These are phyloP conservation scores for Penicillium sp. DNA, from an alignment of 2,329 filamentous ascomycete genomes.

Conservation along the genomic window DNA sequence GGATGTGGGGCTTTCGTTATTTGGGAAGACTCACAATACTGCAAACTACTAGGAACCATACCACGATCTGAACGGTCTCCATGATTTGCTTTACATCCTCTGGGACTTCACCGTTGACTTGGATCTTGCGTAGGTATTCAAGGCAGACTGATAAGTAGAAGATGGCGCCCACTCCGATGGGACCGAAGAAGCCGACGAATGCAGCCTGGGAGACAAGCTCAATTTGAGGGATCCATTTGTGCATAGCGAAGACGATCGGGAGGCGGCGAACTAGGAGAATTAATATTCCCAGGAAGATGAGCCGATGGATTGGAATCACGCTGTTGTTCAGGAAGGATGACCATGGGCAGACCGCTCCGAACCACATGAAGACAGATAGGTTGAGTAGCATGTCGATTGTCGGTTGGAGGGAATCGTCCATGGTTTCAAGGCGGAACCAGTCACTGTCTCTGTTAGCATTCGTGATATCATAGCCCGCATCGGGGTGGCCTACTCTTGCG, in stretches of 20 bases:
- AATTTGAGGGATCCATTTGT: constrained; percentile 76
- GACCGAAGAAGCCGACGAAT: constrained; percentile 91
- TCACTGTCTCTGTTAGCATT: constrained; percentile 51
- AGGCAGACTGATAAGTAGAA: constrained; percentile 83
- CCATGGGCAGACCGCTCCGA: constrained; percentile 84
- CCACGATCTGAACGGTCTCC: constrained; percentile 67
- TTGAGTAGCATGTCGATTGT: constrained; percentile 95
- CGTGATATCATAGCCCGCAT: background rate
- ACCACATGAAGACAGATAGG: constrained; percentile 85
- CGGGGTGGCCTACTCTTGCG: constrained; percentile 63
- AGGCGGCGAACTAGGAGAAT: constrained; percentile 75
- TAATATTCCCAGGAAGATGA: constrained; percentile 70
- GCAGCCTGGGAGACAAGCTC: constrained; percentile 69
- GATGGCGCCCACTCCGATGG: constrained; percentile 84
- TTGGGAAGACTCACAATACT: constrained; percentile 61
- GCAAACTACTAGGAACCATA: constrained; percentile 84
- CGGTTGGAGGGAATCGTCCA: constrained; percentile 88
- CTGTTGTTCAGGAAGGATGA: constrained; percentile 62
- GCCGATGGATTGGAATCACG: constrained; percentile 69
- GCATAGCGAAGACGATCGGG: constrained; percentile 71
- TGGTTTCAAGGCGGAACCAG: constrained; percentile 86
- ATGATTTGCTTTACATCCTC: constrained; percentile 64
- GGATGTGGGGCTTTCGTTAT: background rate
- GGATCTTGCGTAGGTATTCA: constrained; percentile 65
- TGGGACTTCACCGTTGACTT: constrained; percentile 59